phyloP scores from a whole-genome alignment of 1,284 basidiomycete genomes.

The Rhodotorula sp. region DNA sequence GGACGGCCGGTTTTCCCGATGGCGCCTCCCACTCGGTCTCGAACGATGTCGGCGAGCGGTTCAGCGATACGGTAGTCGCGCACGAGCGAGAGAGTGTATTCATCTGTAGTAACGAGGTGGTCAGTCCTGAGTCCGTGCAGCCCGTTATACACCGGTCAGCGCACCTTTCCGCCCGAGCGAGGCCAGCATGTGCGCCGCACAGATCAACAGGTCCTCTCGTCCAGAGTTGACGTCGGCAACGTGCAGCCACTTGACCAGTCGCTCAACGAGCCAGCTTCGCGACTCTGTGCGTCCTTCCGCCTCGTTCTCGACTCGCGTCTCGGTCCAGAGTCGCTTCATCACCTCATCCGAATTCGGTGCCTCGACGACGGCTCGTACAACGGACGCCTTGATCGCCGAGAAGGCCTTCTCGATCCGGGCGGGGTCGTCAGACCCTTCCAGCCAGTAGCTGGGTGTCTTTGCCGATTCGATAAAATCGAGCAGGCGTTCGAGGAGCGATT shows the following conservation, averaged over 20 bases:
- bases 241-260: conserved; percentile 75
- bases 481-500: conserved; percentile 60
- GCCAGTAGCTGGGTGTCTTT: conserved; percentile 65
- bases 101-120: conserved; percentile 54
- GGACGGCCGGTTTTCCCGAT: conserved; percentile 10
- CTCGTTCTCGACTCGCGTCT: conserved; percentile 53
- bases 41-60: conserved; percentile 29
- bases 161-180: conserved; percentile 64
- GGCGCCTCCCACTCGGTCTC: conserved; percentile 4
- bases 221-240: conserved; percentile 44
- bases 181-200: conserved; percentile 75
- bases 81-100: conserved; percentile 63
- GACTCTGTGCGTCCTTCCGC: conserved; percentile 57
- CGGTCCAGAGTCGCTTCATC: conserved; percentile 61
- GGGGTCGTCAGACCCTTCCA: conserved; percentile 8
- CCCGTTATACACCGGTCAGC: not conserved
- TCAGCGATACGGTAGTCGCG: conserved; percentile 36
- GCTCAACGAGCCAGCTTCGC: conserved; percentile 65
- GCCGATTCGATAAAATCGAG: conserved; percentile 71
- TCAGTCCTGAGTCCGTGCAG: not conserved
- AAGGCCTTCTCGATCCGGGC: conserved; percentile 58
- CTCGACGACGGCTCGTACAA: conserved; percentile 80
- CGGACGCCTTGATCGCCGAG: conserved; percentile 74
- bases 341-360: conserved; percentile 78
- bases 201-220: conserved; percentile 76